Conservation (phyloP, 441 rosid genomes). For the Brassica balearica region DNA sequence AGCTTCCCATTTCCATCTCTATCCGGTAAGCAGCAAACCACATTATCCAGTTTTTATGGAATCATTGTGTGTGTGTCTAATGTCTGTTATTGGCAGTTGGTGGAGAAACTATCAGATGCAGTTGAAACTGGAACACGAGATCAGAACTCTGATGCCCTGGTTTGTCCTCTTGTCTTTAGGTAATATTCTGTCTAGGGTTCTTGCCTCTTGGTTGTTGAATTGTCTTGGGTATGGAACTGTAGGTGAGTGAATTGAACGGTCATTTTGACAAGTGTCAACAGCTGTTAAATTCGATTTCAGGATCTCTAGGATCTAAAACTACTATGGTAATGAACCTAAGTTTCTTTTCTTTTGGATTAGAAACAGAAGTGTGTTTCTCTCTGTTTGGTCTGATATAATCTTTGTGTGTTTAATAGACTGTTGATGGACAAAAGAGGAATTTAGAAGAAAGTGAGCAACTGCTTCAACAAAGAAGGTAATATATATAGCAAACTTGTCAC, state of each 20-base stretch:
- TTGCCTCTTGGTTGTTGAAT: constrained; percentile 20
- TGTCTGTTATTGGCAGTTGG: constrained; percentile 51
- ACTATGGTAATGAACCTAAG: constrained; percentile 57
- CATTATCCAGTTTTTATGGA: neutral
- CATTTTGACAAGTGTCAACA: constrained; percentile 96
- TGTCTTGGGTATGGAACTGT: neutral
- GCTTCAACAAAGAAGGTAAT: constrained; percentile 75
- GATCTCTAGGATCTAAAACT: constrained; percentile 65
- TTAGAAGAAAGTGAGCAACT: constrained; percentile 77
- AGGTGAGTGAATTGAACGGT: constrained; percentile 70
- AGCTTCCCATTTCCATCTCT: constrained; percentile 88
- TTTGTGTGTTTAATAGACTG: constrained; percentile 63
- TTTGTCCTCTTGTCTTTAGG: constrained; percentile 34
- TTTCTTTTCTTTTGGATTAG: neutral
- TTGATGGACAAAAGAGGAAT: constrained; percentile 81
- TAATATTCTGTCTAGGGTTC: constrained; percentile 11
- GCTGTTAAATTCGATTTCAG: constrained; percentile 78
- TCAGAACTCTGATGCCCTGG: constrained; percentile 87
- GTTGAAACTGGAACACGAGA: constrained; percentile 80
- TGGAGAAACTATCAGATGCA: constrained; percentile 73
- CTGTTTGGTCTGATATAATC: constrained; percentile 26
- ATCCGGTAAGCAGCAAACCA: constrained; percentile 50
- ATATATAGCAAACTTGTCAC: no score
- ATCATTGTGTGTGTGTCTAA: neutral
- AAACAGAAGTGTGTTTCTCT: neutral